phyloP scores from a whole-genome alignment of 2,329 filamentous ascomycete genomes.

The Niveomyces coronatus region DNA sequence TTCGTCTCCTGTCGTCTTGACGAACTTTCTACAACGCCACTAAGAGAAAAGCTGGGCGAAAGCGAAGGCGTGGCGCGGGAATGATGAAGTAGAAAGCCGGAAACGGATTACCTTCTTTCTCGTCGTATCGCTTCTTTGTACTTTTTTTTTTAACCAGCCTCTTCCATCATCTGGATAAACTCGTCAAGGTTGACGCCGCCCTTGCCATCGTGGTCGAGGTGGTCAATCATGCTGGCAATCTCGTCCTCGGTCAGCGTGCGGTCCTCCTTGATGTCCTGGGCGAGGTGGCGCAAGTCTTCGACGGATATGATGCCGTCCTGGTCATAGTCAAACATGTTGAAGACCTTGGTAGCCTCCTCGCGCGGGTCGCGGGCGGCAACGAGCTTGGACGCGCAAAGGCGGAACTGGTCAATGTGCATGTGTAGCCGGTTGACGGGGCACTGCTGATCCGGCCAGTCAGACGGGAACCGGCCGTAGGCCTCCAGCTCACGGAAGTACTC shows the following conservation, averaged over 20 bases:
- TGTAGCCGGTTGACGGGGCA: conserved; percentile 34
- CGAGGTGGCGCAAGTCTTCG: conserved; percentile 77
- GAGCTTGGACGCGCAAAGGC: conserved; percentile 66
- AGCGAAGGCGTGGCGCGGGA: no score
- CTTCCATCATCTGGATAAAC: conserved; percentile 53
- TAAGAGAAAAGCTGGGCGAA: no score
- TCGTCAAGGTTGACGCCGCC: conserved; percentile 64
- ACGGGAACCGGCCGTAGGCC: conserved; percentile 64
- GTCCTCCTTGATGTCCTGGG: conserved; percentile 77
- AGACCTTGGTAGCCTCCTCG: conserved; percentile 85
- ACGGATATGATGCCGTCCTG: conserved; percentile 85
- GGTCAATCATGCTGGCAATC: conserved; percentile 90
- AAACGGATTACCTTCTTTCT: no score
- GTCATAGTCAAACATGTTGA: conserved; percentile 86
- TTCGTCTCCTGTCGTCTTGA: no score
- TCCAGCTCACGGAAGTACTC: conserved; percentile 76
- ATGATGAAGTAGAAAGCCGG: no score
- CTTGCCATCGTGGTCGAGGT: conserved; percentile 91
- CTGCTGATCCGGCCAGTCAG: conserved; percentile 39
- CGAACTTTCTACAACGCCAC: no score
- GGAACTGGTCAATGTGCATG: conserved; percentile 45
- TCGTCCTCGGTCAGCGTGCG: conserved; percentile 81
- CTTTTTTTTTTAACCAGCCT: conserved; percentile 22
- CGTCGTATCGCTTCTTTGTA: neutral
- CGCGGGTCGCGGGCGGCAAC: conserved; percentile 76